Evolutionary conservation across 768 basidiomycete genomes (phyloP), one percentile per base, ranked within the genome.

Genomic region (Neoboletus subvelutipes): DNA sequence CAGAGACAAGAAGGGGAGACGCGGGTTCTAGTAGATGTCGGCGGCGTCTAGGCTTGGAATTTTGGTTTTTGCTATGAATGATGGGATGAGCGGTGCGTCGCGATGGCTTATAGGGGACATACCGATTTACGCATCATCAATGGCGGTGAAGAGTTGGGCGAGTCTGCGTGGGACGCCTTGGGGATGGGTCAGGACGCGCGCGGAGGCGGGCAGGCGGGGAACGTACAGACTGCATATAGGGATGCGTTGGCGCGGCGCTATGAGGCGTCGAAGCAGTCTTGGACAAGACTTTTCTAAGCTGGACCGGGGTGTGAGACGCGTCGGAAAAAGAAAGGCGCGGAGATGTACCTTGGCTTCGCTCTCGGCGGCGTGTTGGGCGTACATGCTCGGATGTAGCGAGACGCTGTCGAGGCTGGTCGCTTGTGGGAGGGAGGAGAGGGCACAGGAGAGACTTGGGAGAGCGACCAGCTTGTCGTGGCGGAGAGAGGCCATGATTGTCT

Each of bases 341-440:
- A 13, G 28, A 5, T 74, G 55, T 41, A 88, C 88, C 81, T 90
- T 88, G 40, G 86, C 87, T 72, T 90, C 84, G 64, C 88, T 88
- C 71, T 88, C 83, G 5, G 84, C 82, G 34, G 83, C 82, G 36
- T 82, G 81, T 55, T 83, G 80, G 1, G 84, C 82, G 66, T 86
- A 87, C 85, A 87, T 84, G 65, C 77, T 81, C 1, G 82, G 83
- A 71, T 91, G 88, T 1, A 92, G 75, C 1, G 83, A 75, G 29
- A 92, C 79, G 63, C 78, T 78, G 62, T 82, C 80, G 50, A 92
- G 77, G 72, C 80, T 87, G 64, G 83, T 88, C 10, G 89, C 89
- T 62, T 86, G 82, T 0, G 89, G 87, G 39, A 91, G 78, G 1
- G 83, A 76, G 50, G 86, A 83, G 52, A 92, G 81, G 3, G 85